These are phyloP conservation scores for Colletotrichum viniferum DNA, from an alignment of 2,329 filamentous ascomycete genomes.

Conservation along the genomic window DNA sequence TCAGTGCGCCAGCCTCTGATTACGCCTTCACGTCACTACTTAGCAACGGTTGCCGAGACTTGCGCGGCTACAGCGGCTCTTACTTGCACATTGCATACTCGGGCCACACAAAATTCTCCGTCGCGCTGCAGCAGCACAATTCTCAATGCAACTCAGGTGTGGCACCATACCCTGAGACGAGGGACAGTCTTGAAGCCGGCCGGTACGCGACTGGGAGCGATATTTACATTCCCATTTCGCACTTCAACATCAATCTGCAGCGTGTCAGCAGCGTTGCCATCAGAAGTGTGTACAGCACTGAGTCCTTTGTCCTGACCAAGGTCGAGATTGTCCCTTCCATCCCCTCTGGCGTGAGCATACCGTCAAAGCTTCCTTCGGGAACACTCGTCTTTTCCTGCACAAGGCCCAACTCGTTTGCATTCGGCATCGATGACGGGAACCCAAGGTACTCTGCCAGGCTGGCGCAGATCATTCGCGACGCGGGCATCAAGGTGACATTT, in stretches of 20 bases:
- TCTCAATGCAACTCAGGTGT: conserved; percentile 57
- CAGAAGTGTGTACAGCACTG: conserved; percentile 65
- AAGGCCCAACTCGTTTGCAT: conserved; percentile 72
- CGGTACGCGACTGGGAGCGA: conserved; percentile 59
- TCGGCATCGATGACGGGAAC: conserved; percentile 73
- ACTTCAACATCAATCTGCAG: conserved; percentile 66
- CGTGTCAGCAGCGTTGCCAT: conserved; percentile 64
- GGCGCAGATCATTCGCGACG: conserved; percentile 65
- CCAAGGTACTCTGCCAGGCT: conserved; percentile 46
- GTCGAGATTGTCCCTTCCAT: conserved; percentile 65
- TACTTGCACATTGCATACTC: conserved; percentile 70
- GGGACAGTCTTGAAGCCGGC: conserved; percentile 69
- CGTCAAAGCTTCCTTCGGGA: conserved; percentile 65
- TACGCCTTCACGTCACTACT: conserved; percentile 66
- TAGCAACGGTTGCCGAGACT: conserved; percentile 37
- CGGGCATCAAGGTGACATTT: conserved; percentile 70
- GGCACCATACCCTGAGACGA: conserved; percentile 68
- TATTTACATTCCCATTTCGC: conserved; percentile 70
- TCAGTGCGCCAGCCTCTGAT: conserved; percentile 44
- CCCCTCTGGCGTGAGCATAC: conserved; percentile 55
- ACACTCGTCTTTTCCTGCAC: conserved; percentile 67
- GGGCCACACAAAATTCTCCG: conserved; percentile 66
- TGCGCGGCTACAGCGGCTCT: conserved; percentile 61
- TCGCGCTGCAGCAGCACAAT: conserved; percentile 72
- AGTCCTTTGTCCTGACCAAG: conserved; percentile 54